Evolutionary conservation across 306 rosid species (phyloP), one percentile per base, ranked within the genome.

Genomic region (Bauhinia variegata): DNA sequence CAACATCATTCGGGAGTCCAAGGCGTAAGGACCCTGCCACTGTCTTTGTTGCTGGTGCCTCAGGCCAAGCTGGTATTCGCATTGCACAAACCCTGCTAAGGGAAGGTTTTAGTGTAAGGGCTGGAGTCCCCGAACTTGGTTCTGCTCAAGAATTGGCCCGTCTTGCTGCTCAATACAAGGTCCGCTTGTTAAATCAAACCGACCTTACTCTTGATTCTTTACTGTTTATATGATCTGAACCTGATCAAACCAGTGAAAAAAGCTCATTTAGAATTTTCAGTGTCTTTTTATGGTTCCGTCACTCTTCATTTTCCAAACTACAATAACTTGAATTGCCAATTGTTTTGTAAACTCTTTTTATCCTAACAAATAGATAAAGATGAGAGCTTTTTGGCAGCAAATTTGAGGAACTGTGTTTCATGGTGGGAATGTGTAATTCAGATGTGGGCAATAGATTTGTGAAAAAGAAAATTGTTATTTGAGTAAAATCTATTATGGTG

Each of bases 131-230:
- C 0, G 95, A 93, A 17, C 86, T 93, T 55, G 85, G 19, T 46
- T 77, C 88, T 70, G 99, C 99, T 1, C 99, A 93, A 37, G 96
- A 90, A 46, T 74, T 93, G 66, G 97, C 99, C 65, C 97, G 89
- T 56, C 74, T 93, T 71, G 97, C 99, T 67, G 63, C 90, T 47
- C 55, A 83, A 64, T 93, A 90, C 77, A 93, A 80, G 99, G 97
- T 89, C 19, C 58, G 75, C 67, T 34, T 74, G 63, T 74, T 42
- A 3, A 14, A 23, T 60, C 12, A 3, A 11, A 2, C 16, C 3
- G 38, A 32, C 32, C 6, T 48, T 0, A 4, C 6, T 17, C 1
- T 41, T 11, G 38, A 28, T 10, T 19, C 39, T 19, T 36, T 36
- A 3, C 6, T 2, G 6, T 56, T 23, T 12, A 8, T 41, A 41